Evolutionary conservation across 2,329 filamentous ascomycete genomes (phyloP).

Genomic region (Xylariaceae sp.): DNA sequence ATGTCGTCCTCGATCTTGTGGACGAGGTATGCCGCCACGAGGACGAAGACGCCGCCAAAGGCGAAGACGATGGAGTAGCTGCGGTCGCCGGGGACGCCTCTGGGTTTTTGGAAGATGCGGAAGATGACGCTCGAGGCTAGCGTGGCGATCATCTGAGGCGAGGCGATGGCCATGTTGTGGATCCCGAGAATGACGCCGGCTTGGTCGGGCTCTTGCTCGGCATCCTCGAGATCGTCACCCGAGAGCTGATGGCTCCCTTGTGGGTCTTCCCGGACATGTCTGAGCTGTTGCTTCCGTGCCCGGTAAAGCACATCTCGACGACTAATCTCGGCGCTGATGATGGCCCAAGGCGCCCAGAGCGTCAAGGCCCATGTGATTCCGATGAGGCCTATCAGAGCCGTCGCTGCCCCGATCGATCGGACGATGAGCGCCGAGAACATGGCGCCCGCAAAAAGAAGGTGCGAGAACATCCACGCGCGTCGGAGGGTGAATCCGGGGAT

Average conservation of each 20-base stretch:
- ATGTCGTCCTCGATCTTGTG: conserved; percentile 59
- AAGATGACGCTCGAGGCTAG: conserved; percentile 81
- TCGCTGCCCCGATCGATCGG: conserved; percentile 63
- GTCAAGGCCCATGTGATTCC: conserved; percentile 91
- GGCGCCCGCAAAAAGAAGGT: conserved; percentile 74
- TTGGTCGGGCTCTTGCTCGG: conserved; percentile 62
- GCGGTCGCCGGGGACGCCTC: conserved; percentile 76
- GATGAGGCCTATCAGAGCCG: conserved; percentile 70
- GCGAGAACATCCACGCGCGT: conserved; percentile 78
- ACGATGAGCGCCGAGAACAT: conserved; percentile 85
- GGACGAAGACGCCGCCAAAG: conserved; percentile 72
- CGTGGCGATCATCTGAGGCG: conserved; percentile 87
- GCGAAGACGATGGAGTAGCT: conserved; percentile 84
- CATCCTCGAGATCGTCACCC: conserved; percentile 38
- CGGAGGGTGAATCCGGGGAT: conserved; percentile 83
- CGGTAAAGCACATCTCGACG: conserved; percentile 62
- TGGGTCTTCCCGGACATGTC: conserved; percentile 18
- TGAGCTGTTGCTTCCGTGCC: conserved; percentile 32
- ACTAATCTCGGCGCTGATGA: conserved; percentile 89
- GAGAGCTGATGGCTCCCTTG: conserved; percentile 18
- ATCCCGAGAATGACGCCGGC: conserved; percentile 89
- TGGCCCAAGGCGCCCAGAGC: conserved; percentile 90
- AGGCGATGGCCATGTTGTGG: conserved; percentile 90
- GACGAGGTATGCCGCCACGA: conserved; percentile 71
- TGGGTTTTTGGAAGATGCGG: conserved; percentile 76